Conservation (phyloP, 257 asterid species). For the Primulina eburnea region DNA sequence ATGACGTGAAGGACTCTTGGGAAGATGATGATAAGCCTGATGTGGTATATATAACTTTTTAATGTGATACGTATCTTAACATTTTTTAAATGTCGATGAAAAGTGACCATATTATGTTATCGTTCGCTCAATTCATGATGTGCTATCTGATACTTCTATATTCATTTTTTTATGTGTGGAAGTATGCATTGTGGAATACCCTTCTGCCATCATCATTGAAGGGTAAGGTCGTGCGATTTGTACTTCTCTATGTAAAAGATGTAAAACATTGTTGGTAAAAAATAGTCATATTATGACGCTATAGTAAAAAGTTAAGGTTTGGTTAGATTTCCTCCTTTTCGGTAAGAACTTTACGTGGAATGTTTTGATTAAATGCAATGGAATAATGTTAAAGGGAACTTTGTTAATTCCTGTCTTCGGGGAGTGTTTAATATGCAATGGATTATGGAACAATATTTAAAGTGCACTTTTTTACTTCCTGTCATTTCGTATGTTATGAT, state of each 20-base stretch:
- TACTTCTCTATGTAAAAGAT: no score
- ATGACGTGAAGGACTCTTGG: slow-evolving; percentile 89
- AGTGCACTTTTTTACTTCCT: background rate
- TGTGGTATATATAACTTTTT: slow-evolving; percentile 33
- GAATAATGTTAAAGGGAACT: no score
- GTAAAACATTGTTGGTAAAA: no score
- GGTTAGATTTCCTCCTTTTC: background rate
- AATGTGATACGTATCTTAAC: background rate
- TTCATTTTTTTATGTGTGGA: background rate
- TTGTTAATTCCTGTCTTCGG: no score
- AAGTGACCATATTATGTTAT: background rate
- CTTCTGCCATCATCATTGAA: no score
- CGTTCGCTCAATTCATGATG: background rate
- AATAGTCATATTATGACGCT: no score
- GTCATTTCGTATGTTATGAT: background rate
- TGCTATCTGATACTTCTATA: background rate
- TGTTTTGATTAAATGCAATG: background rate
- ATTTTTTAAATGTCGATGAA: background rate
- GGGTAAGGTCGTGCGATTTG: no score
- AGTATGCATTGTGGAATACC: background rate
- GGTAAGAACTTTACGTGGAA: background rate
- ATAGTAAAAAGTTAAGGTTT: no score
- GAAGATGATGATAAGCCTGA: slow-evolving; percentile 87
- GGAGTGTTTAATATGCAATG: no score
- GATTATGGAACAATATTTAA: no score